phyloP scores from a whole-genome alignment of 176 grass and related monocot species.

The Lolium perenne region DNA sequence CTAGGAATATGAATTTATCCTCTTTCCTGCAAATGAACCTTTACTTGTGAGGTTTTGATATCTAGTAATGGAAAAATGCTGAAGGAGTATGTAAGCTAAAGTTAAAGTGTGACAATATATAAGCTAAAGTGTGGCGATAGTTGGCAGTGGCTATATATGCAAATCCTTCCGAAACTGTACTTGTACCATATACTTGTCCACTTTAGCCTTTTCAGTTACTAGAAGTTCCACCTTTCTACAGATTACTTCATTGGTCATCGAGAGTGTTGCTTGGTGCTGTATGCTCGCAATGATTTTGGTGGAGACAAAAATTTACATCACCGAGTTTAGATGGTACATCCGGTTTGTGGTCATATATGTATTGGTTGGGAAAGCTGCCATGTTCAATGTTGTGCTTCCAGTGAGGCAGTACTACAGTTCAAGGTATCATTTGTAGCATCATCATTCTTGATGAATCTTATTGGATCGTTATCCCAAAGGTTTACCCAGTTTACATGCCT shows the following conservation, averaged over 20 bases:
- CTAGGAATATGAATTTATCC: slow-evolving; percentile 25
- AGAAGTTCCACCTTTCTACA: slow-evolving; percentile 49
- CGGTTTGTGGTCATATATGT: slow-evolving; percentile 89
- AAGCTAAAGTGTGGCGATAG: background rate
- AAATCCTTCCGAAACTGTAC: slow-evolving; percentile 10
- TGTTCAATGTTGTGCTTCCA: slow-evolving; percentile 83
- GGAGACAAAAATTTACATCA: slow-evolving; percentile 87
- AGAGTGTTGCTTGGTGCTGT: slow-evolving; percentile 77
- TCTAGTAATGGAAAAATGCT: background rate
- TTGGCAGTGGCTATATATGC: background rate
- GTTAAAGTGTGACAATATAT: background rate
- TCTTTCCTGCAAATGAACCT: background rate
- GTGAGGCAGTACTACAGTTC: slow-evolving; percentile 72
- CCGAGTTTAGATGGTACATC: slow-evolving; percentile 94
- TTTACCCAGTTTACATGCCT: slow-evolving; percentile 22
- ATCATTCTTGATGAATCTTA: slow-evolving; percentile 27
- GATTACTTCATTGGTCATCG: slow-evolving; percentile 75
- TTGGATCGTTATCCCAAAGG: background rate
- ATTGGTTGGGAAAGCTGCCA: slow-evolving; percentile 77
- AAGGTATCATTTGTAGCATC: slow-evolving; percentile 53
- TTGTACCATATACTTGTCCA: slow-evolving; percentile 2
- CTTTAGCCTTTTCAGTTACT: slow-evolving; percentile 31
- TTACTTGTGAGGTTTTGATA: background rate
- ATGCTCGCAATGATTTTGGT: slow-evolving; percentile 77
- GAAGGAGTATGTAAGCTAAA: background rate